Base-by-base conservation (phyloP, 495 filamentous ascomycete species). In the Penicillium roqueforti region DNA sequence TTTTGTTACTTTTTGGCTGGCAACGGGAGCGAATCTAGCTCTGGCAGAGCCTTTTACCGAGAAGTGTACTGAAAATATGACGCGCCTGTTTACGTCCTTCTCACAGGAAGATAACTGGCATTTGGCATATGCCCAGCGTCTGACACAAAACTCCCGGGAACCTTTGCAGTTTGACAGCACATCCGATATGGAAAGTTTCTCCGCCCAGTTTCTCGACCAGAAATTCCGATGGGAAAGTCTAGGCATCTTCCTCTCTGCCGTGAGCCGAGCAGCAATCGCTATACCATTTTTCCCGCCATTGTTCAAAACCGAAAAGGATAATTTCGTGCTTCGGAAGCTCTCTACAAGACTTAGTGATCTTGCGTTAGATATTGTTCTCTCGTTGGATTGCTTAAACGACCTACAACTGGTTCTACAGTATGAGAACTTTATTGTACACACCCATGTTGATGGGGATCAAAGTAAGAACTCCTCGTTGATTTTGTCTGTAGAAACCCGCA, bases 401-500 rank as follows among this genome's bases (percentile, higher is more conserved):
- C 44, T 76, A 13, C 71, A 74, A 23, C 56, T 76, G 3, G 59
- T 75, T 23, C 45, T 74, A 4, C 73, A 76, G 40, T 76, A 75
- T 42, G 74, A 76, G 54, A 76, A 75, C 36, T 74, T 74, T 19
- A 75, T 76, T 43, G 55, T 75, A 1, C 73, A 74, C 47, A 74
- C 73, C 0, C 61, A 69, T 43, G 66, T 74, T 22, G 68, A 75
- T 56, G 74, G 74, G 16, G 74, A 75, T 50, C 72, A 76, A 53
- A 75, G 74, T 76, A 52, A 58, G 60, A 11, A 28, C 8, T 11
- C 19, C 11, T 1, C n/a, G 0, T 9, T 34, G 2, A 32, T 13
- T 52, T 3, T 1, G 47, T 13, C 14, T 37, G 40, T 13, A 22
- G 20, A 36, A 4, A 9, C 20, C 3, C 2, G 23, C 4, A 44